These are phyloP conservation scores for Rutstroemia sp. DNA, from an alignment of 2,329 filamentous ascomycete genomes.

Conservation along the genomic window DNA sequence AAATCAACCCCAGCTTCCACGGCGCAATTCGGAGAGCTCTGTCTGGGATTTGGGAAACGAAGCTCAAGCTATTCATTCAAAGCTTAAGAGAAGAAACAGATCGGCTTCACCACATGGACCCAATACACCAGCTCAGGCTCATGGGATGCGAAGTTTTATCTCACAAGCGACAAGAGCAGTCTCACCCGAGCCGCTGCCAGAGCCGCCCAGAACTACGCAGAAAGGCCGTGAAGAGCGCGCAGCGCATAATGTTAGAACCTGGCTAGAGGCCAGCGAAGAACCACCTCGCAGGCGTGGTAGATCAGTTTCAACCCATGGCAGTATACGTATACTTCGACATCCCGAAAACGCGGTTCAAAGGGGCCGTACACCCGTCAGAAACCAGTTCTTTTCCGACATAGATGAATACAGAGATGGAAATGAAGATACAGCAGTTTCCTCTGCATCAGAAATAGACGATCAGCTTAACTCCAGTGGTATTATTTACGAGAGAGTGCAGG, in stretches of 20 bases:
- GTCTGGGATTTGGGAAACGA: slow-evolving; percentile 22
- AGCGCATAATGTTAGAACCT: slow-evolving; percentile 18
- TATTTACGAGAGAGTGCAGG: neutral
- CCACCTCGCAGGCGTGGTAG: slow-evolving; percentile 15
- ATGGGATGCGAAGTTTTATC: slow-evolving; percentile 10
- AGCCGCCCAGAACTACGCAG: slow-evolving; percentile 9
- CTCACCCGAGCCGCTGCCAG: slow-evolving; percentile 1
- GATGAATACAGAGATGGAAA: slow-evolving; percentile 18
- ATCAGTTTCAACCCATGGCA: slow-evolving; percentile 24
- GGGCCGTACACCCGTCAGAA: slow-evolving; percentile 5
- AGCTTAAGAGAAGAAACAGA: slow-evolving; percentile 16
- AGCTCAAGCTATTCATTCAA: slow-evolving; percentile 7
- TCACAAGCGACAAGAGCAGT: slow-evolving; percentile 10
- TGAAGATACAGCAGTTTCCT: slow-evolving; percentile 21
- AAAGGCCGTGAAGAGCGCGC: slow-evolving; percentile 10
- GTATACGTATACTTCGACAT: slow-evolving; percentile 21
- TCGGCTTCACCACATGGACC: slow-evolving; percentile 17
- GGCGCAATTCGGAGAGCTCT: slow-evolving; percentile 30
- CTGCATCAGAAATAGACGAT: slow-evolving; percentile 11
- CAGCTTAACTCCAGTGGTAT: slow-evolving; percentile 1
- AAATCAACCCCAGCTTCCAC: slow-evolving; percentile 11
- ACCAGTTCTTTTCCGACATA: slow-evolving; percentile 8
- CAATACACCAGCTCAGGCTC: slow-evolving; percentile 1
- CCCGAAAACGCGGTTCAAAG: slow-evolving; percentile 9
- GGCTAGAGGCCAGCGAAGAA: slow-evolving; percentile 19